A percentile compares a stretch with the other conserved stretches of the same genome.
Evolutionary conservation across 768 basidiomycete species (phyloP).

Genomic region (Russula sp.): DNA sequence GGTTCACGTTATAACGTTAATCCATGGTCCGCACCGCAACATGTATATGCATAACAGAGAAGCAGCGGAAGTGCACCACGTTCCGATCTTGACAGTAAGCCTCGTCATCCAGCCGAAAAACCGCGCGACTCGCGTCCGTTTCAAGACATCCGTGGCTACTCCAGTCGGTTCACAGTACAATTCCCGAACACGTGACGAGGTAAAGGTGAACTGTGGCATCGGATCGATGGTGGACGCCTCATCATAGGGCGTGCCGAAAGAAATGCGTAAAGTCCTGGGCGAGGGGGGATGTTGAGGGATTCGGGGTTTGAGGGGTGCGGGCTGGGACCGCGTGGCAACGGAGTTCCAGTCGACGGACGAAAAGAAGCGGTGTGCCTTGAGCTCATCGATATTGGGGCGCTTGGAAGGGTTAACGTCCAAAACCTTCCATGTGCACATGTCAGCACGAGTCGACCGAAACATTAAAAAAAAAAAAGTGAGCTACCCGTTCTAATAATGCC

Average conservation of each 20-base stretch:
- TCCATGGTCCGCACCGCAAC: not conserved
- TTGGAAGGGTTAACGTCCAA: conserved; percentile 10
- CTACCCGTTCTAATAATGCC: conserved; percentile 10
- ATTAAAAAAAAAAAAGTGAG: no score
- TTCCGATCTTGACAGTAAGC: not conserved
- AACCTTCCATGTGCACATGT: not conserved
- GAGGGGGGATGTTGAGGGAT: not conserved
- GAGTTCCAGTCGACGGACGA: conserved; percentile 16
- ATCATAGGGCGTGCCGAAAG: conserved; percentile 16
- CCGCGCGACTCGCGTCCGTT: not conserved
- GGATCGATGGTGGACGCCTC: not conserved
- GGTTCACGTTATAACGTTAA: not conserved
- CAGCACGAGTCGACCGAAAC: not conserved
- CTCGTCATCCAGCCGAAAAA: not conserved
- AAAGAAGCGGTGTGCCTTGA: conserved; percentile 21
- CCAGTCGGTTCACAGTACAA: not conserved
- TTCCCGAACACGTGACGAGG: conserved; percentile 1
- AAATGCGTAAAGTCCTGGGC: conserved; percentile 16
- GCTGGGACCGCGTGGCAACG: conserved; percentile 1
- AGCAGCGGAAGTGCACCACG: not conserved
- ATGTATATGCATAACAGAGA: conserved; percentile 1
- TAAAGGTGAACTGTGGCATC: conserved; percentile 10
- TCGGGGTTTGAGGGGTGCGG: conserved; percentile 12
- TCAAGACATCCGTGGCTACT: not conserved
- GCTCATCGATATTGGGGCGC: conserved; percentile 12